phyloP scores from a whole-genome alignment of 2,329 filamentous ascomycete species.

The Calonectria pauciramosa region DNA sequence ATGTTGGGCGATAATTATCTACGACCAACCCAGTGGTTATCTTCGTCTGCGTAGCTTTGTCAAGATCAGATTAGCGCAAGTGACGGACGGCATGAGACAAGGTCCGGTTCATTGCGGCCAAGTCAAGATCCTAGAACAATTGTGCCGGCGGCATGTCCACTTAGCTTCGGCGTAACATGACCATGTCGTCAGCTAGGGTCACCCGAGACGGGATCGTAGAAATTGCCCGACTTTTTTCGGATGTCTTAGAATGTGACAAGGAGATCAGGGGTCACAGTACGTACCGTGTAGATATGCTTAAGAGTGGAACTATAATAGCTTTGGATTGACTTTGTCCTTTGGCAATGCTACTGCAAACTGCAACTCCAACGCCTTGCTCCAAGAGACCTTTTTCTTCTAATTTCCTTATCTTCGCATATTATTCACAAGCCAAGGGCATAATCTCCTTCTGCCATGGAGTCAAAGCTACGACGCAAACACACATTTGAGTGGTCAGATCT shows the following conservation, averaged over 20 bases:
- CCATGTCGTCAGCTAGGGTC: background rate
- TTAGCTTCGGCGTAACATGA: background rate
- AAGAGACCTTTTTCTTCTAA: background rate
- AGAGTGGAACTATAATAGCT: background rate
- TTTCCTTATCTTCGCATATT: background rate
- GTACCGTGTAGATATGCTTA: background rate
- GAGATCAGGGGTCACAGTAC: background rate
- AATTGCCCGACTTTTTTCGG: background rate
- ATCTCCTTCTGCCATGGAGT: background rate
- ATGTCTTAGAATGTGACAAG: background rate
- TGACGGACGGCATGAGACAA: background rate
- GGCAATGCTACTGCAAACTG: background rate
- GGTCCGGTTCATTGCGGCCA: background rate
- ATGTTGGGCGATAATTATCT: background rate
- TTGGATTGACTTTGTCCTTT: background rate
- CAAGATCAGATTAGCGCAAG: too few species aligned
- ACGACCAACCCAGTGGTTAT: too few species aligned
- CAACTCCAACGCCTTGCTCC: background rate
- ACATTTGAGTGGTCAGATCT: background rate
- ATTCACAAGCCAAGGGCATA: background rate
- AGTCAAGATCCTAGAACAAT: background rate
- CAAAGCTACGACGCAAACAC: background rate
- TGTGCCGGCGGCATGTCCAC: background rate
- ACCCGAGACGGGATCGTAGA: background rate
- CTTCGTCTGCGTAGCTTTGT: too few species aligned